Conservation (phyloP, 2,329 filamentous ascomycete species). For the Albophoma yamanashiensis region DNA sequence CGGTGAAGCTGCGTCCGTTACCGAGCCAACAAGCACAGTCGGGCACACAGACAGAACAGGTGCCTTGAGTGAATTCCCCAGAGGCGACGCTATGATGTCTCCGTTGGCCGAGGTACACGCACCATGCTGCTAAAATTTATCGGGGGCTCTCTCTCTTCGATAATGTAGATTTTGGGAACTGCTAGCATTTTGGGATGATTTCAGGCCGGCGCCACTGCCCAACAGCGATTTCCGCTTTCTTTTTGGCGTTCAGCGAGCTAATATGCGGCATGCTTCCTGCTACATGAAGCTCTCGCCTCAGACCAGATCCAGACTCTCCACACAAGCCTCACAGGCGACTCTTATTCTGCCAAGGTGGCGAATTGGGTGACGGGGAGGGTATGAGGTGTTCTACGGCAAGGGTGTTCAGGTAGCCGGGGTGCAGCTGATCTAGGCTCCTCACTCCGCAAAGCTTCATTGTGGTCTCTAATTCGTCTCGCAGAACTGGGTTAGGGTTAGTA, state of each 20-base stretch:
- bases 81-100: not conserved
- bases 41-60: slow-evolving; percentile 1
- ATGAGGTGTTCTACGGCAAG: slow-evolving; percentile 36
- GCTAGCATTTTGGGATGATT: not conserved
- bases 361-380: slow-evolving; percentile 11
- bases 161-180: not conserved
- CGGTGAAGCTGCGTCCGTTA: not conserved
- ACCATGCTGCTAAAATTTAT: too few relatives aligned
- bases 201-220: too few relatives aligned
- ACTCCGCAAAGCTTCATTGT: slow-evolving; percentile 58
- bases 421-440: slow-evolving; percentile 47
- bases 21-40: not conserved
- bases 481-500: slow-evolving; percentile 2
- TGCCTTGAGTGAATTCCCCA: not conserved
- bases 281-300: not conserved
- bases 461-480: slow-evolving; percentile 52
- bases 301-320: not conserved
- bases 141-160: not conserved
- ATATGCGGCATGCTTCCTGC: not conserved
- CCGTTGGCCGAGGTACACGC: not conserved
- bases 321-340: not conserved
- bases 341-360: not conserved
- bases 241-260: not conserved
- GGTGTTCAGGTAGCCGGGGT: slow-evolving; percentile 51
- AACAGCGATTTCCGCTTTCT: too few relatives aligned